phyloP scores from a whole-genome alignment of 2,329 filamentous ascomycete species.

The Acephala macrosclerotiorum region DNA sequence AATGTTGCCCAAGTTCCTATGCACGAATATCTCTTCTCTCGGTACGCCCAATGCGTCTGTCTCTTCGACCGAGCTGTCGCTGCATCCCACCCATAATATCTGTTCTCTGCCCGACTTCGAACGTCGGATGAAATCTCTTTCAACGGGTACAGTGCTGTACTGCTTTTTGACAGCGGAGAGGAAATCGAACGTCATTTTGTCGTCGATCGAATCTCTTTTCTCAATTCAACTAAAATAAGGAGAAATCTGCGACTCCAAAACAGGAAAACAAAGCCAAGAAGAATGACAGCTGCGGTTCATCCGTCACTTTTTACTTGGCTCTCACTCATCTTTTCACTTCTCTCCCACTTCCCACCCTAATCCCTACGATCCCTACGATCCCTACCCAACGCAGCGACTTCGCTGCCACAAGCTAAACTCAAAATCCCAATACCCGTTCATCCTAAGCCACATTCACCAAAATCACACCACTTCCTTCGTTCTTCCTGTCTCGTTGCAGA shows the following conservation, averaged over 20 bases:
- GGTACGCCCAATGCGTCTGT: constrained; percentile 67
- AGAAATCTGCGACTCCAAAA: background rate
- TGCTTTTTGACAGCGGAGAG: constrained; percentile 10
- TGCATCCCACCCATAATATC: constrained; percentile 73
- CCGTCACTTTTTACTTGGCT: background rate
- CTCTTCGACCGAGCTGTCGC: constrained; percentile 71
- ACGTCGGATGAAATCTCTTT: constrained; percentile 23
- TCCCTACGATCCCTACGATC: background rate
- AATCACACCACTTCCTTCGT: background rate
- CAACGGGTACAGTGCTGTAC: constrained; percentile 22
- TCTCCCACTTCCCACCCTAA: background rate
- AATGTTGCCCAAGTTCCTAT: constrained; percentile 75
- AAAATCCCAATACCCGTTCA: background rate
- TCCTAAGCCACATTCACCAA: constrained; percentile 1
- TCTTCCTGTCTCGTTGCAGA: no score
- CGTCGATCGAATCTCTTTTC: background rate
- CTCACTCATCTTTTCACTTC: background rate
- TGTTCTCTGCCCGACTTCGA: constrained; percentile 46
- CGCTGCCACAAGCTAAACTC: background rate
- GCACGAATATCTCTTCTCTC: constrained; percentile 73
- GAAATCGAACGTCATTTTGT: constrained; percentile 19
- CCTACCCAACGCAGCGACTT: background rate
- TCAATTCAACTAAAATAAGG: background rate
- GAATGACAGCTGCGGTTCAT: background rate
- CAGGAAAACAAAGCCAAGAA: background rate